Evolutionary conservation across 345 rosid genomes (phyloP), one percentile per base, ranked within the genome.

Genomic region (Conringia planisiliqua): DNA sequence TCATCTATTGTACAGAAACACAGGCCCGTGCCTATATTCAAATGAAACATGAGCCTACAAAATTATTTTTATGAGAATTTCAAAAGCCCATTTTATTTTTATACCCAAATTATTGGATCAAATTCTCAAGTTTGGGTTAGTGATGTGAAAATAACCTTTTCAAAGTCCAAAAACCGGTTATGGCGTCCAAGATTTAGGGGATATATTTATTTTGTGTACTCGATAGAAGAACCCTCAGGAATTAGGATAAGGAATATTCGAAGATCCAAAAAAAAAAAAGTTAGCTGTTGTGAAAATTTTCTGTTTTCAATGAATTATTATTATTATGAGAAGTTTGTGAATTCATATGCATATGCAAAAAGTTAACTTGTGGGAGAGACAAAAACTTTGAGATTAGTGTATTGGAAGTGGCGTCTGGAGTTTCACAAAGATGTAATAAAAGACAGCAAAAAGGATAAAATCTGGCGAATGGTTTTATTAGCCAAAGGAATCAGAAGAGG

Each of bases 171-270:
- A 22, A 24, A 51, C 1, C 32, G 18, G 36, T 14, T 55, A 54
- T 14, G 56, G 35, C 44, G 58, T 44, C 47, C 40, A 67, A 35
- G 47, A 36, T 11, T 18, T 48, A 24, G 6, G 20, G 54, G 26
- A 29, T 22, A 50, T 29, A 7, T 43, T 38, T 29, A 6, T 42
- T 32, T 44, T 63, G 10, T 27, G 3, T 20, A 9, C 12, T 20
- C 24, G 32, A 24, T 11, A 47, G 52, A 17, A 18, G 54, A 61
- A 26, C 7, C 56, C n/a, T 44, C 43, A 58, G 33, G 3, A 22
- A 10, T 71, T 35, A 8, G 39, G 50, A 71, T 50, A 52, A 63
- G 57, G 71, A 73, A 73, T 72, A 73, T 73, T 73, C 77, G 46
- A 40, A 47, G 38, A 36, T 50, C 22, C 62, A 40, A 0, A 18